Base-by-base conservation (phyloP, 495 filamentous ascomycete species). In the Massariosphaeria phaeospora region DNA sequence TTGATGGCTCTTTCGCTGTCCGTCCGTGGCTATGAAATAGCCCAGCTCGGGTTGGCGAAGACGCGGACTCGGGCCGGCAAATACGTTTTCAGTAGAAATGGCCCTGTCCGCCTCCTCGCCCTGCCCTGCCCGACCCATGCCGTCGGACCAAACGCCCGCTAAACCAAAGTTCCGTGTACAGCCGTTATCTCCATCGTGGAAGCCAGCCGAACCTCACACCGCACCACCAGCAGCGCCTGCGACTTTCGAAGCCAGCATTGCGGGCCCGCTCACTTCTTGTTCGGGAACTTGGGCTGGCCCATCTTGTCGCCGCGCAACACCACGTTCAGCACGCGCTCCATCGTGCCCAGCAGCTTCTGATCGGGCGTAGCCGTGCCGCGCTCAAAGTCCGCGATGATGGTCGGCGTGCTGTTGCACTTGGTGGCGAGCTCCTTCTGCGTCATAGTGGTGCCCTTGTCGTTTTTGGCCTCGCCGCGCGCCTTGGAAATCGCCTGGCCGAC, bases 371-470 rank as follows among this genome's bases (percentile, higher is more conserved):
- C 89, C 63, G 80, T 79, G 48, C 89, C 89, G 50, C 80, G 76
- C 83, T 96, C 91, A 65, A 91, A 89, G 67, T 89, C 84, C 67
- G 87, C 86, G 55, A 96, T 76, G 58, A 90, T 75, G 56, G 79
- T 80, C 31, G 79, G 78, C 39, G 88, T 91, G 55, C 85, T 89
- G 76, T 95, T 95, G 76, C 88, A 89, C 78, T 91, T 91, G 59
- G 84, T 91, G 43, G 90, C 94, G 35, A 97, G 82, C 63, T 97
- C 90, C 76, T 93, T 94, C 78, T 97, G 93, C 29, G 91, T 93
- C 85, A 97, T 87, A 75, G 93, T 90, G 71, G 75, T 76, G 50
- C 74, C 75, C 53, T 75, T 73, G 51, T 72, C 66, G 54, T 73
- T 72, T 62, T 72, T 72, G 38, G 70, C 65, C 27, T 67, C 57